Evolutionary conservation across 345 rosid genomes (phyloP).

Genomic region (Hypericum perforatum): DNA sequence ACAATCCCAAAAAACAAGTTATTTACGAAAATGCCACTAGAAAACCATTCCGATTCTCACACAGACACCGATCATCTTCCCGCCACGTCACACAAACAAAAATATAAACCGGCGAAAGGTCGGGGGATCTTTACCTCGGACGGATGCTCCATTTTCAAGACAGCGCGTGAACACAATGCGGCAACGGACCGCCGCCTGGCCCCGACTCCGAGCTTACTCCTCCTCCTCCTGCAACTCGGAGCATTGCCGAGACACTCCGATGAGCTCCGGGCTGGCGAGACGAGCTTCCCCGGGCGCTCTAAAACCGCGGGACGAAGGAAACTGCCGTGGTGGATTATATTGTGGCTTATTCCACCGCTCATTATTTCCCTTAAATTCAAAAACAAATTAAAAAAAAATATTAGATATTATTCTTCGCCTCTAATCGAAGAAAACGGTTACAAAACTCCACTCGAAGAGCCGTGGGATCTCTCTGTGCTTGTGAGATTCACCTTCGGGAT

Average conservation of each 20-base stretch:
- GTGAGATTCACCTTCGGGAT: too few species aligned
- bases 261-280: constrained; percentile 29
- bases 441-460: too few species aligned
- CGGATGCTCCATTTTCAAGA: constrained; percentile 58
- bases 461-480: too few species aligned
- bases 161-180: constrained; percentile 41
- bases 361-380: constrained; percentile 40
- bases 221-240: constrained; percentile 26
- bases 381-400: constrained; percentile 28
- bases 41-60: too few species aligned
- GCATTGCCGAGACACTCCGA: constrained; percentile 33
- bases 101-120: constrained; percentile 5
- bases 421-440: constrained; percentile 15
- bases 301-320: constrained; percentile 46
- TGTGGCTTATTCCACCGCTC: constrained; percentile 53
- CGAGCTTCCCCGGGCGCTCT: constrained; percentile 51
- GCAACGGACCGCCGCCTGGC: constrained; percentile 21
- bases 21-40: too few species aligned
- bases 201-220: constrained; percentile 25
- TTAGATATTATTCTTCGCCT: constrained; percentile 10
- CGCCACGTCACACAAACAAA: not conserved
- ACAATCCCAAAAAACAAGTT: too few species aligned
- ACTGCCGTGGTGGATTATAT: constrained; percentile 39
- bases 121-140: constrained; percentile 38
- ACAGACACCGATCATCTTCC: too few species aligned